These are phyloP conservation scores for Trichoderma harzianum DNA, from an alignment of 2,329 filamentous ascomycete species.

Conservation along the genomic window DNA sequence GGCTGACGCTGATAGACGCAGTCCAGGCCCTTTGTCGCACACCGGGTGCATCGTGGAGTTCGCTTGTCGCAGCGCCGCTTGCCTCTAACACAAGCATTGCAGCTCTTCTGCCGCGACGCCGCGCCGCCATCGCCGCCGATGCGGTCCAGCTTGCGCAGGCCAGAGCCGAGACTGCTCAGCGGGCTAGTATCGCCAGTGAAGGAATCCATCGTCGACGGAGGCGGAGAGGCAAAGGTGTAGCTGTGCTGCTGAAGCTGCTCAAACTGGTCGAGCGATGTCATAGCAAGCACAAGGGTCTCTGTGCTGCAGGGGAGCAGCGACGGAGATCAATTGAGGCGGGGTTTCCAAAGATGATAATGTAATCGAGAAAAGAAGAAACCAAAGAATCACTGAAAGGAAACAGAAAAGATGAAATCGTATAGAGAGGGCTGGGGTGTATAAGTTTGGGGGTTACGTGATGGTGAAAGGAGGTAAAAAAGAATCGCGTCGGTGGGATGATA, in stretches of 20 bases:
- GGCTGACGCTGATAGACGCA: slow-evolving; percentile 42
- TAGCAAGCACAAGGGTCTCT: not conserved
- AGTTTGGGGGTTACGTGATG: not conserved
- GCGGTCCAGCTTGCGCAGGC: not conserved
- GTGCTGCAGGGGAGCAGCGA: not conserved
- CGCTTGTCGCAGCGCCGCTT: slow-evolving; percentile 48
- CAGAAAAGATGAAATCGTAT: not conserved
- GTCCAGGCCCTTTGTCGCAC: slow-evolving; percentile 39
- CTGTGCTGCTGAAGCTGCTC: slow-evolving; percentile 1
- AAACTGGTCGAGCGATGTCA: not conserved
- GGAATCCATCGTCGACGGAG: slow-evolving; percentile 8
- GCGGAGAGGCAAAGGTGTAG: not conserved
- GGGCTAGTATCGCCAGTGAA: not conserved
- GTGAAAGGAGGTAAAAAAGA: slow-evolving; percentile 5
- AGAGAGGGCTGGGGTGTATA: not conserved
- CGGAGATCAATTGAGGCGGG: not conserved
- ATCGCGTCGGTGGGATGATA: slow-evolving; percentile 6
- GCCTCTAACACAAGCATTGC: slow-evolving; percentile 46
- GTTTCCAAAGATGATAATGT: not conserved
- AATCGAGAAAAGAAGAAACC: not conserved
- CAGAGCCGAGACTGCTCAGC: not conserved
- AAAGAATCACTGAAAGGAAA: not conserved
- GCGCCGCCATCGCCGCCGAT: slow-evolving; percentile 20
- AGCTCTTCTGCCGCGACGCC: slow-evolving; percentile 50
- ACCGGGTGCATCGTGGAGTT: slow-evolving; percentile 42